Conservation (phyloP, 2,329 filamentous ascomycete genomes). For the Nemania diffusa region DNA sequence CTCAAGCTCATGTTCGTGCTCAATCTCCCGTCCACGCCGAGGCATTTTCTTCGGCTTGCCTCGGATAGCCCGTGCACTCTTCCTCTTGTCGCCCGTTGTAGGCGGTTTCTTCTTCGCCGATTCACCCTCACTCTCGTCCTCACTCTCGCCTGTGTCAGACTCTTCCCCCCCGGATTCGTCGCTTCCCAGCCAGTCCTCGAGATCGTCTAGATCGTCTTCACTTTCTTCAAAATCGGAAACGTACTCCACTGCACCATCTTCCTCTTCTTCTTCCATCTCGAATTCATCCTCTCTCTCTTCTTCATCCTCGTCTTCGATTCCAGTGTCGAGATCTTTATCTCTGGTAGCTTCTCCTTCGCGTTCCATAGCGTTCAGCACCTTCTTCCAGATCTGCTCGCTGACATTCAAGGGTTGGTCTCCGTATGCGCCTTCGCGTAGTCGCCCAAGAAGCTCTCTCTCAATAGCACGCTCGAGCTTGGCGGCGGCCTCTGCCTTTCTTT, state of each 20-base stretch:
- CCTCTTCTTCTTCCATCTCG: conserved; percentile 66
- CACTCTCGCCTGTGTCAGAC: conserved; percentile 66
- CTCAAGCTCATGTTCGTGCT: conserved; percentile 76
- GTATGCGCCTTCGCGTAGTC: conserved; percentile 90
- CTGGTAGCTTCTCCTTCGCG: conserved; percentile 82
- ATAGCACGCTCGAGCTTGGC: conserved; percentile 97
- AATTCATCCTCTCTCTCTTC: conserved; percentile 70
- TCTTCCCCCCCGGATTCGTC: conserved; percentile 69
- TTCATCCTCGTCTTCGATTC: conserved; percentile 81
- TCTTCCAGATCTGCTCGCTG: conserved; percentile 96
- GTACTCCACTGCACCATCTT: conserved; percentile 87
- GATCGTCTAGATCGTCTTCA: conserved; percentile 79
- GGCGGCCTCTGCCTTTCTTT: conserved; percentile 80
- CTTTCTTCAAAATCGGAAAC: conserved; percentile 90
- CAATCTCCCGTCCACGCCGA: conserved; percentile 75
- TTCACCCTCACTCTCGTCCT: conserved; percentile 64
- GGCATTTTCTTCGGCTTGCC: conserved; percentile 66
- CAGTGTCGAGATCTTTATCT: conserved; percentile 90
- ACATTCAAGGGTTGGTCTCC: conserved; percentile 95
- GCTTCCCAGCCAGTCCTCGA: conserved; percentile 93
- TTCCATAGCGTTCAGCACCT: conserved; percentile 91
- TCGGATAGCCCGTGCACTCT: conserved; percentile 52
- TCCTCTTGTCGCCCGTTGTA: conserved; percentile 60
- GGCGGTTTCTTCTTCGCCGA: conserved; percentile 60
- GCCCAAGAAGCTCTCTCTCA: conserved; percentile 92